Conservation (phyloP, 805 yeast genomes). For the Alloascoidea africana region DNA sequence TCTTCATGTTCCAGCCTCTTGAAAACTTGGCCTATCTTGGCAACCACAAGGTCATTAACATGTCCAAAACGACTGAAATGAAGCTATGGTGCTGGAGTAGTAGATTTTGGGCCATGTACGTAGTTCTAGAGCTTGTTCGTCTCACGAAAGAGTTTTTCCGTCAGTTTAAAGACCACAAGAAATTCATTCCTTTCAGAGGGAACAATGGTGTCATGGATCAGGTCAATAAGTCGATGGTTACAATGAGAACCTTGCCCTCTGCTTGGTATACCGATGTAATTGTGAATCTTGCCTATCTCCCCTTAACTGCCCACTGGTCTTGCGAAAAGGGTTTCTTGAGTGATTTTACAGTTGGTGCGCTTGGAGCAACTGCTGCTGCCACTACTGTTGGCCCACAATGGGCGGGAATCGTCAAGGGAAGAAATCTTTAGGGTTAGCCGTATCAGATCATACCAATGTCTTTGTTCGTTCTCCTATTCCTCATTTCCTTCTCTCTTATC, state of each 20-base stretch:
- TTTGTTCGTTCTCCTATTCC: too few relatives aligned
- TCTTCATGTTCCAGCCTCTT: slow-evolving; percentile 20
- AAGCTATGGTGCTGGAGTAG: slow-evolving; percentile 21
- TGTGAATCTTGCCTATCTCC: slow-evolving; percentile 23
- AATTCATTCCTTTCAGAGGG: background rate
- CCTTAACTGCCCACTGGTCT: slow-evolving; percentile 27
- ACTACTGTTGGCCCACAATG: slow-evolving; percentile 1
- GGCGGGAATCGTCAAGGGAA: background rate
- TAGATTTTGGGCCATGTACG: slow-evolving; percentile 23
- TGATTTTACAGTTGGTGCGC: slow-evolving; percentile 19
- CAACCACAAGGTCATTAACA: slow-evolving; percentile 18
- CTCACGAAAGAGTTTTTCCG: background rate
- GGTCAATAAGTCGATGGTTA: background rate
- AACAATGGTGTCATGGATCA: background rate
- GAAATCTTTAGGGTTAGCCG: slow-evolving; percentile 1
- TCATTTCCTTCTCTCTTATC: too few relatives aligned
- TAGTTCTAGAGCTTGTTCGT: slow-evolving; percentile 17
- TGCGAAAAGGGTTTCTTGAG: slow-evolving; percentile 17
- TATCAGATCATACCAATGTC: too few relatives aligned
- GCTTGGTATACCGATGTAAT: slow-evolving; percentile 8
- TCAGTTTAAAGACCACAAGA: background rate
- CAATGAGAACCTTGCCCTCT: background rate
- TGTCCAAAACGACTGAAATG: slow-evolving; percentile 13
- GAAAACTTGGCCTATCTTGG: slow-evolving; percentile 25
- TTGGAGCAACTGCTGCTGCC: slow-evolving; percentile 20